Evolutionary conservation across 495 filamentous ascomycete species (phyloP).

Genomic region (Xylaria grammica): DNA sequence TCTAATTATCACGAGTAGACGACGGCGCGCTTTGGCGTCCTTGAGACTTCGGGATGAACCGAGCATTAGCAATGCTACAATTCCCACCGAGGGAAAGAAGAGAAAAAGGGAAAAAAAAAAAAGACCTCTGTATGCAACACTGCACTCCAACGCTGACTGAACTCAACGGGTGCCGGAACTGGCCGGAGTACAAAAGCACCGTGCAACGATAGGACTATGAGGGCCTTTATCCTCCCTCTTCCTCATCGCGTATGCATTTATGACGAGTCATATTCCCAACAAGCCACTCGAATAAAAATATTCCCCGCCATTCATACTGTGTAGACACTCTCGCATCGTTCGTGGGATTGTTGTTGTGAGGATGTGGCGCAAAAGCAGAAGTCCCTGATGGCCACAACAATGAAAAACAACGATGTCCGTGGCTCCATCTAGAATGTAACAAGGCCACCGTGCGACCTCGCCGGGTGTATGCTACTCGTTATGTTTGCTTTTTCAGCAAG

Average conservation of each 20-base stretch:
- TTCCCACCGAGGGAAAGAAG: neutral
- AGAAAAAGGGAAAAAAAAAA: neutral
- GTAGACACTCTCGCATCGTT: neutral
- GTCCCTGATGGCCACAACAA: constrained; percentile 2
- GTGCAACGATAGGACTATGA: constrained; percentile 6
- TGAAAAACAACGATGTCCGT: neutral
- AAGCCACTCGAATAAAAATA: neutral
- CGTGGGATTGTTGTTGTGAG: neutral
- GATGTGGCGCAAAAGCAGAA: constrained; percentile 14
- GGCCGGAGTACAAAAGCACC: constrained; percentile 15
- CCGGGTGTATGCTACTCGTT: neutral
- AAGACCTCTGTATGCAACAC: constrained; percentile 8
- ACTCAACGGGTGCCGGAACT: constrained; percentile 18
- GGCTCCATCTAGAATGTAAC: constrained; percentile 17
- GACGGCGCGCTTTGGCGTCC: constrained; percentile 13
- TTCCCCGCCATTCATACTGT: neutral
- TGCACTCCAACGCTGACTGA: constrained; percentile 24
- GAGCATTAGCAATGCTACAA: constrained; percentile 17
- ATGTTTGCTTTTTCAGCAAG: constrained; percentile 17
- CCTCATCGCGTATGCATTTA: neutral
- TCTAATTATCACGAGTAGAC: neutral
- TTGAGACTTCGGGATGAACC: constrained; percentile 22
- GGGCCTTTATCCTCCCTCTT: neutral
- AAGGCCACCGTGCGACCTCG: constrained; percentile 24
- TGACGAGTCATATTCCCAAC: constrained; percentile 4